Evolutionary conservation across 495 filamentous ascomycete species (phyloP), one percentile per base, ranked within the genome.

Genomic region (Copromyces sp.): DNA sequence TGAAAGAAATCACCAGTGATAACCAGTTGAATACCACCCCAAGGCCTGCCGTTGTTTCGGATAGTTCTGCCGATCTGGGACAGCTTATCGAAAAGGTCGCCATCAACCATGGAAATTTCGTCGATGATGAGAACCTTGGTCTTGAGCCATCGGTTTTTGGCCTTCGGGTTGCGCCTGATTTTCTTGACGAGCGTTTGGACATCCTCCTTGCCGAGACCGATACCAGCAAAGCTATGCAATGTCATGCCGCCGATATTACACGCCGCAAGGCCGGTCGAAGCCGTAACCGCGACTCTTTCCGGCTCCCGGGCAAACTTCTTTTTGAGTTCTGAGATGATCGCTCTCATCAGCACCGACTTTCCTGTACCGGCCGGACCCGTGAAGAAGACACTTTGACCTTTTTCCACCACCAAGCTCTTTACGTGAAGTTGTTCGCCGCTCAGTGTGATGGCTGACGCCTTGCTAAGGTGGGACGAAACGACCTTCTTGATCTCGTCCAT

Each of bases 1-100:
- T 99, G 95, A 81, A 98, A 99, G 81, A 98, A 99, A 78, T 99
- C 95, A 3, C 95, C 95, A 0, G 96, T 98, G 68, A 99, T 92
- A 53, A 99, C 88, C 39, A 99, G 86, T 78, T 99, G 95, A 68
- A 99, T 98, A 8, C 96, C 95, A 69, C 95, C 95, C 83, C 97
- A 99, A 0, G 96, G 91, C 8, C 92, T 86, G 11, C 93, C 95
- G 78, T 97, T 98, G 76, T 94, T 97, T 65, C 93, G 87, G 70
- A 90, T 83, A 3, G 83, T 86, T 61, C 95, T 85, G n/a, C 93
- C 95, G 76, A 99, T 91, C 69, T 90, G 87, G 72, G 97, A 94
- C 12, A 99, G 87, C 81, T 98, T 99, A 81, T 99, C 95, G 73
- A 98, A 98, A 0, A 99, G 85, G 70, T 98, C 95, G 1, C 92